phyloP scores from a whole-genome alignment of 78 protist species.

The Protostelium mycophagum region DNA sequence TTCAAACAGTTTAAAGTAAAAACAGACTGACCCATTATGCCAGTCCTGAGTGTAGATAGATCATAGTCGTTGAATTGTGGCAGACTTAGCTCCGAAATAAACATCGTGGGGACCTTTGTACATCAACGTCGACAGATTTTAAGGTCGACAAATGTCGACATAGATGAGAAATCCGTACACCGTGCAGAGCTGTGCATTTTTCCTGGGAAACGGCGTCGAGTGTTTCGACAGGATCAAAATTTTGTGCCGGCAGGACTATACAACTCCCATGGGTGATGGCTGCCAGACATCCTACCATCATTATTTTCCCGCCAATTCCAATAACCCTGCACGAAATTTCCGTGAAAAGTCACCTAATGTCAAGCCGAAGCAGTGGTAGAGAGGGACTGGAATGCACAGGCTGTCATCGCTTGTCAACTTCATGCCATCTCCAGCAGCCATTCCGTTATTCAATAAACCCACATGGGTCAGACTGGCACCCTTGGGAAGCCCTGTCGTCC shows the following conservation, averaged over 20 bases:
- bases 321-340: no score
- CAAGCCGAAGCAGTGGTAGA: conserved; percentile 78
- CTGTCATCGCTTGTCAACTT: conserved; percentile 4
- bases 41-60: conserved; percentile 50
- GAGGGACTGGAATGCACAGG: conserved; percentile 80
- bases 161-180: conserved; percentile 22
- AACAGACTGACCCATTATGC: conserved; percentile 59
- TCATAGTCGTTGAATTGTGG: conserved; percentile 7
- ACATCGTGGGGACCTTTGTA: conserved; percentile 73
- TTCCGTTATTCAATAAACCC: conserved; percentile 73
- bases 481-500: conserved; percentile 67
- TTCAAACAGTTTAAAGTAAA: neutral
- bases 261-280: conserved; percentile 11
- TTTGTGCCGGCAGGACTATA: conserved; percentile 50
- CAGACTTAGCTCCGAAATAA: conserved; percentile 39
- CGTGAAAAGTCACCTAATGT: conserved; percentile 53
- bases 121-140: no score
- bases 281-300: neutral
- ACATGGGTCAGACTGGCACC: conserved; percentile 70
- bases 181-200: conserved; percentile 64
- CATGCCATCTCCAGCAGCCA: conserved; percentile 15
- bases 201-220: conserved; percentile 37
- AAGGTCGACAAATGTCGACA: neutral
- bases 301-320: neutral
- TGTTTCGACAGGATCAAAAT: conserved; percentile 26